phyloP scores from a whole-genome alignment of 371 early-diverging fungal species.

The Rhizopus delemar region DNA sequence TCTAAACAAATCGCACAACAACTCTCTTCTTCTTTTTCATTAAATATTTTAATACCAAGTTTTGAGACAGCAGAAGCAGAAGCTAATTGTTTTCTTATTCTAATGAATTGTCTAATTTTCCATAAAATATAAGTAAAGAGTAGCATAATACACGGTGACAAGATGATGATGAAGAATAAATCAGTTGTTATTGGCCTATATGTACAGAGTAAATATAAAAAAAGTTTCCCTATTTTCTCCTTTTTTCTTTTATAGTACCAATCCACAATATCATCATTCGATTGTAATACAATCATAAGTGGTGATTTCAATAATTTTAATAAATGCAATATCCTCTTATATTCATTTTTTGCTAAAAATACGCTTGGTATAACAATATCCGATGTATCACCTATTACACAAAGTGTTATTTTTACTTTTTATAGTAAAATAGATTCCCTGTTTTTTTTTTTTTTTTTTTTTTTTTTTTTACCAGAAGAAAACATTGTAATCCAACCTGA shows the following conservation, averaged over 20 bases:
- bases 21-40: conserved; percentile 56
- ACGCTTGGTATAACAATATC: conserved; percentile 77
- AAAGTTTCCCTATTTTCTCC: background rate
- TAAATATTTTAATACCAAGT: conserved; percentile 61
- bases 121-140: conserved; percentile 63
- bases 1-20: conserved; percentile 94
- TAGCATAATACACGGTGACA: conserved; percentile 50
- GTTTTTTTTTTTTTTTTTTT: conserved; percentile 1
- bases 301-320: conserved; percentile 40
- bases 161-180: conserved; percentile 25
- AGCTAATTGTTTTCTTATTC: conserved; percentile 63
- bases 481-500: conserved; percentile 83
- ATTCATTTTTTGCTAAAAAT: conserved; percentile 68
- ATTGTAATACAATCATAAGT: conserved; percentile 39
- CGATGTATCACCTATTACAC: conserved; percentile 61
- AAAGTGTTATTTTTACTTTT: background rate
- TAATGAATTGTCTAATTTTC: conserved; percentile 60
- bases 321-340: conserved; percentile 48
- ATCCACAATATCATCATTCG: conserved; percentile 1
- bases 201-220: background rate
- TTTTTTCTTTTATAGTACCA: conserved; percentile 14
- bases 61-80: conserved; percentile 66
- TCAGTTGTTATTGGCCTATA: conserved; percentile 28
- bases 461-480: conserved; percentile 59
- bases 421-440: too few relatives aligned